These are phyloP conservation scores for Yamadazyma epiphylla DNA, from an alignment of 1,139 yeast species.

Conservation along the genomic window DNA sequence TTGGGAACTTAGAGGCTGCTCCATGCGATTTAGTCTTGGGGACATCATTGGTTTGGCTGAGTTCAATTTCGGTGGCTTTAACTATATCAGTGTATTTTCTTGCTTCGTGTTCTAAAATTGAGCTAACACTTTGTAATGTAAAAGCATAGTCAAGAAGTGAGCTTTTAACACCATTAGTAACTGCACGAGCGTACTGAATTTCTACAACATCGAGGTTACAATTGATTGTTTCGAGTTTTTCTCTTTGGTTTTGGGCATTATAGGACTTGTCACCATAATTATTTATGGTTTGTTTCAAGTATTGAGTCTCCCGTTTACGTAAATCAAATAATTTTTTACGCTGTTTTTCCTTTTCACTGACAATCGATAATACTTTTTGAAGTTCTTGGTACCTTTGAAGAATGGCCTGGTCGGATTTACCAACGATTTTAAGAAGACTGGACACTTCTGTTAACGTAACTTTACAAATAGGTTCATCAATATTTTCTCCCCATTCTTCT, in stretches of 20 bases:
- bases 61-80: conserved; percentile 7
- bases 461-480: conserved; percentile 4
- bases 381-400: conserved; percentile 7
- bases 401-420: conserved; percentile 2
- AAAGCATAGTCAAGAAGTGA: conserved; percentile 40
- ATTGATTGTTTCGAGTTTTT: conserved; percentile 47
- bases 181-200: conserved; percentile 46
- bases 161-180: conserved; percentile 41
- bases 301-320: conserved; percentile 30
- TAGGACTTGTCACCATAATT: conserved; percentile 40
- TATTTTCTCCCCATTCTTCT: conserved; percentile 7
- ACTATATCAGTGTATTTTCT: conserved; percentile 20
- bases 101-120: conserved; percentile 26
- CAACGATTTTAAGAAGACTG: conserved; percentile 6
- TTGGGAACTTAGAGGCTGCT: too few species aligned
- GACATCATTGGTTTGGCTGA: background rate
- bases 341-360: conserved; percentile 50
- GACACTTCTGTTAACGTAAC: conserved; percentile 8
- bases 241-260: conserved; percentile 37
- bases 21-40: too few species aligned
- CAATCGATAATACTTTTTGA: conserved; percentile 36
- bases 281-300: conserved; percentile 36
- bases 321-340: conserved; percentile 30
- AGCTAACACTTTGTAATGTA: conserved; percentile 31
- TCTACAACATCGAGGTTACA: conserved; percentile 49